Percentiles rank a stretch among this genome's conserved stretches.
These are phyloP conservation scores for Lavandula angustifolia DNA, from an alignment of 257 asterid genomes.

Conservation along the genomic window DNA sequence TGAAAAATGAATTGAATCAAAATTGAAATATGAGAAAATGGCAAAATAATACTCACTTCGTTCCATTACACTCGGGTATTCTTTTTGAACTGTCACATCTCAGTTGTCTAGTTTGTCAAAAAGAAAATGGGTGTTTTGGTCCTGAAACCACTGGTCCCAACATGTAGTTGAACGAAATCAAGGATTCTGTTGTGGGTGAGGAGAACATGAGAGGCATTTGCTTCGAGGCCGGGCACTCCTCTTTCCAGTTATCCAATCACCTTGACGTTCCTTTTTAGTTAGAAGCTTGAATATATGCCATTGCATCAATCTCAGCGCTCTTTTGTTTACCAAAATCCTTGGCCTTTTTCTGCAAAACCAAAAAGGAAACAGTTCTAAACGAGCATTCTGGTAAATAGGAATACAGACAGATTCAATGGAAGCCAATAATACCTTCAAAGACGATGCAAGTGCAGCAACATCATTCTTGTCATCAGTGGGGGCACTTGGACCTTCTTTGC, in stretches of 20 bases:
- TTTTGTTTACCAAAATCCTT: conserved; percentile 61
- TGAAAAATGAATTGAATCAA: too few relatives aligned
- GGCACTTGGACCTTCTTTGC: conserved; percentile 30
- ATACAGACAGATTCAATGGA: neutral
- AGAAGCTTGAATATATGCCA: conserved; percentile 58
- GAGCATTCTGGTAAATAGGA: neutral
- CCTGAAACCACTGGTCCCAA: conserved; percentile 57
- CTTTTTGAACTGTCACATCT: too few relatives aligned
- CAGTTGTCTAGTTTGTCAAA: too few relatives aligned
- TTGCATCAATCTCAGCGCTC: conserved; percentile 61
- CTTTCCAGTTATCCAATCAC: too few relatives aligned
- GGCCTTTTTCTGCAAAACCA: conserved; percentile 55
- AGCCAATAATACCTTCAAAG: conserved; percentile 62
- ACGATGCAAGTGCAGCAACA: conserved; percentile 50
- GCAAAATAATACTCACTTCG: too few relatives aligned
- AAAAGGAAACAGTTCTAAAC: neutral
- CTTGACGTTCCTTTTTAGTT: too few relatives aligned
- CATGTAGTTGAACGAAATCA: conserved; percentile 56
- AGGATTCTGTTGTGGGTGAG: conserved; percentile 54
- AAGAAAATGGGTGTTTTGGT: conserved; percentile 35
- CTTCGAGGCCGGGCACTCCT: too few relatives aligned
- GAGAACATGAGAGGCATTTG: too few relatives aligned
- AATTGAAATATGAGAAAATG: too few relatives aligned
- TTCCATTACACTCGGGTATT: too few relatives aligned
- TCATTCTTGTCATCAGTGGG: conserved; percentile 45